Base-by-base conservation (phyloP, 2,329 filamentous ascomycete species). In the Akanthomyces uredinophilus region DNA sequence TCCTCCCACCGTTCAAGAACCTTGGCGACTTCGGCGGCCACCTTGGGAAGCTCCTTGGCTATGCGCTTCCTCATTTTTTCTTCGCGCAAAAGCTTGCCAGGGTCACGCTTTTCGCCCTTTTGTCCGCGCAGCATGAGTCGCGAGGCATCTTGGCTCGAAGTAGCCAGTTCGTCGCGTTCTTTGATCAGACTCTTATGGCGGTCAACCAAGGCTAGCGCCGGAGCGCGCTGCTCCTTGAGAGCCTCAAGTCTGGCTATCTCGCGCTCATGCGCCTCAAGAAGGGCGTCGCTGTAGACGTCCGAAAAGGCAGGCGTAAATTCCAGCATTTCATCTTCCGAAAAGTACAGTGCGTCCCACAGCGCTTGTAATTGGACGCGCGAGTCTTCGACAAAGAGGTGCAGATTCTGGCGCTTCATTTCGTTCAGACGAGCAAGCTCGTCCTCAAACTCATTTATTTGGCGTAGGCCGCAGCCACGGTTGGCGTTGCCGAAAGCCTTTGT, bases 51-150 rank as follows among this genome's bases (percentile, higher is more conserved):
- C 71, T 99, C 95, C 75, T 98, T 99, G 29, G 93, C 85, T 65
- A 99, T 97, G 63, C 93, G 85, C 84, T 99, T 99, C 64, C 95
- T 87, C 91, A 96, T 96, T 83, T 98, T 99, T 78, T 99, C 95
- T 72, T 99, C 95, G 35, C 95, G 85, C 58, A 99, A 81, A 18
- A 99, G 82, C 77, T 96, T 95, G 56, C 92, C 94, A 3, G 95
- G 95, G 71, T 99, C 95, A 65, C 96, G 90, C 75, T 88, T 91
- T 78, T 98, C 94, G 60, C 94, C 94, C 78, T 96, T 96, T 67
- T 92, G 88, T 2, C 93, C 93, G 64, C 94, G 92, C 69, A 87
- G 86, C 88, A 98, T 92, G 35, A 99, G 81, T 50, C 95, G 88
- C 7, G 94, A 97, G 16, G 95, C 93, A 74, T 99, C 96, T 72